phyloP scores from a whole-genome alignment of 768 basidiomycete species.

The Mycena chlorophos region DNA sequence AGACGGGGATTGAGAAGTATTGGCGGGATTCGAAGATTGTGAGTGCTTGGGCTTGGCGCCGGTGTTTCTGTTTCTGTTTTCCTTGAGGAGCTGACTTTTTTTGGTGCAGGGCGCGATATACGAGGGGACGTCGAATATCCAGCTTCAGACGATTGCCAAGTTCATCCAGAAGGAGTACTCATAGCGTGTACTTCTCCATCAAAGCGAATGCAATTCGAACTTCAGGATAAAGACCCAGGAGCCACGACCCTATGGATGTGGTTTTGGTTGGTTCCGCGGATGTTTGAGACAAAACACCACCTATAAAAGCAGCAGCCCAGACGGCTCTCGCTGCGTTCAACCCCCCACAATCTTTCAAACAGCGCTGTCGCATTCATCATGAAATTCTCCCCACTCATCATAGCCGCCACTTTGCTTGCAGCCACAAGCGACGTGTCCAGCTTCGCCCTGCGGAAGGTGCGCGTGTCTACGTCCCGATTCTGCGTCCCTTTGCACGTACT shows the following conservation, averaged over 20 bases:
- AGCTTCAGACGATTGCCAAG: constrained; percentile 93
- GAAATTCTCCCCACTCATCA: not conserved
- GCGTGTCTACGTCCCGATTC: not conserved
- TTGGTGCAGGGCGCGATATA: constrained; percentile 76
- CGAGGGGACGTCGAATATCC: constrained; percentile 97
- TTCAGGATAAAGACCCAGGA: too few species aligned
- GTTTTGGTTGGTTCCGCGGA: too few species aligned
- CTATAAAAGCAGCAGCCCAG: not conserved
- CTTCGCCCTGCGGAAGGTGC: not conserved
- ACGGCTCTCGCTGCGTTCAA: not conserved
- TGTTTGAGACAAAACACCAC: too few species aligned
- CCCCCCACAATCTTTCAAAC: not conserved
- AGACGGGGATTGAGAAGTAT: constrained; percentile 94
- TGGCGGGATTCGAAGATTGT: constrained; percentile 98
- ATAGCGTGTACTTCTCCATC: too few species aligned
- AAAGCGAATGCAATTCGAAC: too few species aligned
- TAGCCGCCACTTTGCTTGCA: not conserved
- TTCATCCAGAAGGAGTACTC: constrained; percentile 85
- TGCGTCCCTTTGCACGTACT: not conserved
- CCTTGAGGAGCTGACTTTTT: constrained; percentile 5
- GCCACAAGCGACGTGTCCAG: not conserved
- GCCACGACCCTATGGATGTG: too few species aligned
- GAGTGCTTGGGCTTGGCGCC: constrained; percentile 32
- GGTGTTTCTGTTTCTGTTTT: not conserved
- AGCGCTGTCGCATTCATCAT: not conserved